These are phyloP conservation scores for Chytriomyces confervae DNA, from an alignment of 192 early-diverging fungal genomes.

Conservation along the genomic window DNA sequence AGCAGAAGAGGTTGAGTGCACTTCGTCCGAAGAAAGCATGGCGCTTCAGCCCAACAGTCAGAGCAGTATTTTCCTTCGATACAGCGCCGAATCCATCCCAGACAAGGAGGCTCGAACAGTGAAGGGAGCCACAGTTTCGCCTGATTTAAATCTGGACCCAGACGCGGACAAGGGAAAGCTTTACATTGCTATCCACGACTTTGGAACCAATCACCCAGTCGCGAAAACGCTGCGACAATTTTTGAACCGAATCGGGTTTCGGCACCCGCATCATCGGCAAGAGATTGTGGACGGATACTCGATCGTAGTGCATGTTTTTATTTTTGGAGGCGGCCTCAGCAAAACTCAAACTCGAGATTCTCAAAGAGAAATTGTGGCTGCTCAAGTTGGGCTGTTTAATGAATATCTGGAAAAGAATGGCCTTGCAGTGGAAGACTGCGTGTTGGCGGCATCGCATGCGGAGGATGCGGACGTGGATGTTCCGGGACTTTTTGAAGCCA, in stretches of 20 bases:
- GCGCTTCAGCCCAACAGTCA: not conserved
- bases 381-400: slow-evolving; percentile 9
- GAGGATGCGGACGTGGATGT: not conserved
- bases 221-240: slow-evolving; percentile 9
- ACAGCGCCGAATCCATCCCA: not conserved
- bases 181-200: slow-evolving; percentile 6
- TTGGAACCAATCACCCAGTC: not conserved
- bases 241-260: slow-evolving; percentile 1
- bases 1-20: not conserved
- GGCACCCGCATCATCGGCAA: not conserved
- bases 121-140: too few relatives aligned
- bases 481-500: slow-evolving; percentile 14
- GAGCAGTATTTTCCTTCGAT: not conserved
- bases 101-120: not conserved
- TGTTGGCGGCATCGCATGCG: not conserved
- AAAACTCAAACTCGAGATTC: not conserved
- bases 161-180: not conserved
- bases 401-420: not conserved
- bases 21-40: not conserved
- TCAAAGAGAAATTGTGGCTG: not conserved
- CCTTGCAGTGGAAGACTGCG: slow-evolving; percentile 14
- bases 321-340: slow-evolving; percentile 20
- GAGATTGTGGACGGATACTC: not conserved
- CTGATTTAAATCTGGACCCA: too few relatives aligned
- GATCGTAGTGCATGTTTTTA: slow-evolving; percentile 14